Evolutionary conservation across 306 rosid species (phyloP), one percentile per base, ranked within the genome.

Genomic region (Hylodesmum podocarpum): DNA sequence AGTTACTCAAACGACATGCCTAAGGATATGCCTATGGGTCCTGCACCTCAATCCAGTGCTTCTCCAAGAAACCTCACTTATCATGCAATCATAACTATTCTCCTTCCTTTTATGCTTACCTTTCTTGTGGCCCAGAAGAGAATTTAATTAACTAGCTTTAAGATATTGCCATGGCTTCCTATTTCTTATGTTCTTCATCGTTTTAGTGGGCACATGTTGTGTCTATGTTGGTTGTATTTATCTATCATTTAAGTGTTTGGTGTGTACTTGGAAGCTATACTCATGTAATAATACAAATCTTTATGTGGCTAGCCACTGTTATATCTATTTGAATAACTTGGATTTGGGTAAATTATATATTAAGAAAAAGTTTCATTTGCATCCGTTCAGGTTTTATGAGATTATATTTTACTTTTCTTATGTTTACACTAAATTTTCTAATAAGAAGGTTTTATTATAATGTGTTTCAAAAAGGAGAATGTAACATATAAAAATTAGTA

Each of bases 61-160:
- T 66, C 81, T 59, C 61, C 63, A 16, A 75, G 71, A 54, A 61
- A 0, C 18, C 73, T 72, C 13, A 59, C 75, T 69, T 65, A 15
- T 21, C 68, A 91, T 39, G 77, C 89, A 19, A 31, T 82, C 18
- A 73, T 78, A 21, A 33, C 74, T 49, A 58, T 77, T 14, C 8
- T 86, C 57, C 46, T 84, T 11, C 87, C 83, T 51, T 50, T 81
- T n/a, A 8, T 79, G 61, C 70, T 80, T 63, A 53, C 81, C 29
- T 67, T 85, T 75, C 69, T 83, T 62, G 79, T 55, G 0, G 55
- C 70, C 40, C 76, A 75, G 55, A 16, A 61, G 59, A 66, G 78
- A 31, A 10, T 84, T 82, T 81, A 31, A 15, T 66, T 72, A 25
- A 77, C 9, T 39, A 4, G 4, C 16, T 13, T 19, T 34, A 9